Evolutionary conservation across 495 filamentous ascomycete genomes (phyloP), one percentile per base, ranked within the genome.

Genomic region (Choiromyces venosus): DNA sequence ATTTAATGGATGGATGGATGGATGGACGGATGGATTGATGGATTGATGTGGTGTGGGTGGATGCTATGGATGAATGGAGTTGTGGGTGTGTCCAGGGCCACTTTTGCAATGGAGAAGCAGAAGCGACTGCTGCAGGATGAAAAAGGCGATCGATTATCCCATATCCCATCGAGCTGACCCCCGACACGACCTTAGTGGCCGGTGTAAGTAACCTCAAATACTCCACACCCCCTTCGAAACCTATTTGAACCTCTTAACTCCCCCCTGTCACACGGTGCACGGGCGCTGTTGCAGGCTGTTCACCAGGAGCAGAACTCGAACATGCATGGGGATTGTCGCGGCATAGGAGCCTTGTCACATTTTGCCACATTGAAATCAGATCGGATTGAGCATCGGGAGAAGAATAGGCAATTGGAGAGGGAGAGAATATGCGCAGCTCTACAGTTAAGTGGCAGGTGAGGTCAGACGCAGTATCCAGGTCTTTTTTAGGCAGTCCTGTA

Each of bases 261-360:
- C 52, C 52, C 72, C 74, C 74, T 77, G 75, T 77, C 75, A 77
- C 75, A 77, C 74, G 42, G 75, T 77, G 75, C 75, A 77, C 75
- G 75, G 75, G 75, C 74, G 76, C 67, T 67, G 33, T 74, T 77
- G 75, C 75, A 77, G 67, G 69, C 46, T 73, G 61, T 70, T 77
- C 74, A 77, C 75, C 75, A 77, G 74, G 75, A 77, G 75, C 72
- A 76, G 69, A 77, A 56, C 69, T 61, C 25, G 52, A 33, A 61
- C 52, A 61, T 61, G 52, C 52, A 61, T 61, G 71, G 74, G 73
- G 75, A 77, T 77, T 77, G 74, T 37, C 74, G 76, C 75, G 66
- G 75, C 75, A 77, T 77, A 25, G 52, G 25, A 77, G 75, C 75
- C 75, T 77, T 77, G 75, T 77, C 75, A 77, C 75, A 77, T 77